Percentiles rank a stretch among this genome's conserved stretches.
phyloP scores from a whole-genome alignment of 192 early-diverging fungal species.

The Ambispora gerdemannii region DNA sequence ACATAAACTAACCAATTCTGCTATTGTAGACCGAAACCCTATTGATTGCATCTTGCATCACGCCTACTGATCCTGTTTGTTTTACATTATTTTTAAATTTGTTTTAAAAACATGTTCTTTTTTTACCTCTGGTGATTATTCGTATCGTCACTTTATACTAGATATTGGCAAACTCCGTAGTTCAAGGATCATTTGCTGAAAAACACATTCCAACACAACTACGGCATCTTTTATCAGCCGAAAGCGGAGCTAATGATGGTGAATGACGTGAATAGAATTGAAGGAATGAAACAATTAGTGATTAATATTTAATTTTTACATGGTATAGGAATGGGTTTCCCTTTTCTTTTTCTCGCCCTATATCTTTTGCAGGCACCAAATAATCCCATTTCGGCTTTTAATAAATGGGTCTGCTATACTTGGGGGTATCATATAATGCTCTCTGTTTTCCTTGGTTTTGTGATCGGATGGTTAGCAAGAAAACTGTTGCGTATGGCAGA shows the following conservation, averaged over 20 bases:
- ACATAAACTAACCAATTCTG: background rate
- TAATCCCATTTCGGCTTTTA: conserved; percentile 58
- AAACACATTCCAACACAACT: conserved; percentile 69
- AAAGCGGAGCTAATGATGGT: conserved; percentile 89
- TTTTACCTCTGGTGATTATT: no score
- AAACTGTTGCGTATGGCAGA: conserved; percentile 64
- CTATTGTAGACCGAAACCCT: conserved; percentile 60
- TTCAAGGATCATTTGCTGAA: conserved; percentile 89
- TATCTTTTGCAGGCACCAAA: conserved; percentile 51
- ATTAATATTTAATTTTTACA: background rate
- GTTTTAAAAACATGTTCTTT: no score
- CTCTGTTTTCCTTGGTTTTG: conserved; percentile 63
- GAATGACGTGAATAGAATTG: background rate
- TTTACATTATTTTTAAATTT: no score
- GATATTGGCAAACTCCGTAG: conserved; percentile 82
- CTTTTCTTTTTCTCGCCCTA: conserved; percentile 74
- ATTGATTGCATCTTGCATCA: conserved; percentile 76
- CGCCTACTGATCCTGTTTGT: conserved; percentile 90
- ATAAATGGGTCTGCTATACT: conserved; percentile 67
- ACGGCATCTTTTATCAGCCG: conserved; percentile 66
- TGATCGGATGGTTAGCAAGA: conserved; percentile 66
- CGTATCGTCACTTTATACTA: conserved; percentile 10
- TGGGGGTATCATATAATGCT: conserved; percentile 75
- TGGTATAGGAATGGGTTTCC: conserved; percentile 58
- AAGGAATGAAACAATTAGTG: background rate